Evolutionary conservation across 108 stramenopile species (phyloP).

Genomic region (Bacterosira constricta): DNA sequence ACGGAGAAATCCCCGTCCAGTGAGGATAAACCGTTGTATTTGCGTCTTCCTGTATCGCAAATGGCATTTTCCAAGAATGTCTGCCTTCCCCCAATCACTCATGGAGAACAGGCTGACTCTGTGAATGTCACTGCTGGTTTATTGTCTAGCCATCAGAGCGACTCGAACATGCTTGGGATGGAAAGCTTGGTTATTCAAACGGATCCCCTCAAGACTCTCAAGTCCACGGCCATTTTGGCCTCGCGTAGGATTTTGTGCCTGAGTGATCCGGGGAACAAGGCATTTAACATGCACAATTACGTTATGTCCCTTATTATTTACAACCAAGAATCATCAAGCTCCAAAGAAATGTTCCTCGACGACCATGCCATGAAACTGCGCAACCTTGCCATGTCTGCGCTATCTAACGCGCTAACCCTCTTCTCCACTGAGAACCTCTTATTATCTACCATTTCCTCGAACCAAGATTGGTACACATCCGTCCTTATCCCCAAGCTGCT

Average conservation of each 20-base stretch:
- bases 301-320: slow-evolving; percentile 63
- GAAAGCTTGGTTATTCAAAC: slow-evolving; percentile 65
- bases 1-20: neutral
- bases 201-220: slow-evolving; percentile 62
- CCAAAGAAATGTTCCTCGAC: slow-evolving; percentile 29
- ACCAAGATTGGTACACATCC: slow-evolving; percentile 60
- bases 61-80: slow-evolving; percentile 62
- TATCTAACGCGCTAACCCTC: slow-evolving; percentile 61
- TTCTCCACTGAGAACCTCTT: slow-evolving; percentile 45
- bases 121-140: slow-evolving; percentile 57
- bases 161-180: slow-evolving; percentile 67
- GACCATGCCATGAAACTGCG: slow-evolving; percentile 47
- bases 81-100: neutral
- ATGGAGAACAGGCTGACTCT: slow-evolving; percentile 37
- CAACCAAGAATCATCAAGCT: slow-evolving; percentile 36
- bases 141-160: slow-evolving; percentile 49
- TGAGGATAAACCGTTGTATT: slow-evolving; percentile 17
- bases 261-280: slow-evolving; percentile 15
- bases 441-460: slow-evolving; percentile 31
- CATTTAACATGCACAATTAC: slow-evolving; percentile 43
- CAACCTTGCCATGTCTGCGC: slow-evolving; percentile 53
- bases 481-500: slow-evolving; percentile 61
- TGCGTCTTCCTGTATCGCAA: slow-evolving; percentile 48
- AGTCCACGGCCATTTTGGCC: slow-evolving; percentile 39
- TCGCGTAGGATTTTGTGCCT: slow-evolving; percentile 38